Base-by-base conservation (phyloP, 1,139 yeast species). In the Saccharomyces hybrid region DNA sequence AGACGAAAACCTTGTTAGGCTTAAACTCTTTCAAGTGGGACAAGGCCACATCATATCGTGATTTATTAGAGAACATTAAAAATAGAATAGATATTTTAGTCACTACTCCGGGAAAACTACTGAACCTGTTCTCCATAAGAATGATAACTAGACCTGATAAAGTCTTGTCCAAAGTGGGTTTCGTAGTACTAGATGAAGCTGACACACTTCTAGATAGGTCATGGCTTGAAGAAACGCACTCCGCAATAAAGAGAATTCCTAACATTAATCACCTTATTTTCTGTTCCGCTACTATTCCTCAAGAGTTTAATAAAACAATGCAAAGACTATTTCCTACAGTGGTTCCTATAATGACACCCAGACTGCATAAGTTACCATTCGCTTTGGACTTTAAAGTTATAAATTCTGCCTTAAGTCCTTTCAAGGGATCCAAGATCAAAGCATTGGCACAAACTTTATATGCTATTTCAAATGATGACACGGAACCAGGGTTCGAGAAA, bases 261-360 rank as follows among this genome's bases (percentile, higher is more conserved):
- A 78, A 80, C 56, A 73, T 86, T 46, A 75, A 75, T 52, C 88
- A 88, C 59, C 71, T 89, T 38, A 77, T 90, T 1, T 81, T 93
- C 61, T 88, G 95, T 58, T 85, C 96, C 1, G 98, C 98, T 0
- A 93, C 99, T 0, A 85, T 93, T 48, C 96, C 98, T 0, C 79
- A 81, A 42, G 83, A 81, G 54, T 88, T 91, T 66, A 86, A 85
- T 56, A 79, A 79, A 54, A 79, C 86, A 1, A 73, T 91, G 57
- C 70, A 76, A 6, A 75, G 75, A 52, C 67, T 84, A 47, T 89
- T 86, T 67, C 95, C 96, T 0, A 78, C 80, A 46, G 78, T 82
- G 8, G 71, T 76, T n/a, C 80, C 88, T 2, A 81, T 93, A 14
- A 82, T 87, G 1, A 86, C 97, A 0, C 95, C 96, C 5, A 78